phyloP scores from a whole-genome alignment of 2,329 filamentous ascomycete genomes.

The Arthrobotrys iridis region DNA sequence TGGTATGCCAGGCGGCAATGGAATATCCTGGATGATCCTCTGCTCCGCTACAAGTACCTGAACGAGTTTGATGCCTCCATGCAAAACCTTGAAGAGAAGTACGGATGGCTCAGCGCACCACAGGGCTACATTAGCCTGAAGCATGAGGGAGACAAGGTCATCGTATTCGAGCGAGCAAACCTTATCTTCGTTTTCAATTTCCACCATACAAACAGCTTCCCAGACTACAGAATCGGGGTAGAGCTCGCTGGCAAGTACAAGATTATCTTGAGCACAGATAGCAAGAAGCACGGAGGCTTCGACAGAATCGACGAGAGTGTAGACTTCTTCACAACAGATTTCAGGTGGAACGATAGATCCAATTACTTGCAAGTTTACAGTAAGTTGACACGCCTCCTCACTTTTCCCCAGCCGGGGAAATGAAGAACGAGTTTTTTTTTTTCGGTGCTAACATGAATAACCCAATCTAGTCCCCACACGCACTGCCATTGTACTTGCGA shows the following conservation, averaged over 20 bases:
- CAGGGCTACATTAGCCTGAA: constrained; percentile 95
- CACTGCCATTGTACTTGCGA: constrained; percentile 44
- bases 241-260: constrained; percentile 85
- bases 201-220: constrained; percentile 82
- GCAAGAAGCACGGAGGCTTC: constrained; percentile 79
- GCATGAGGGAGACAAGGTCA: constrained; percentile 90
- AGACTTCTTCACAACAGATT: constrained; percentile 88
- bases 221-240: constrained; percentile 90
- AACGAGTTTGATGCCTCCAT: constrained; percentile 94
- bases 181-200: constrained; percentile 97
- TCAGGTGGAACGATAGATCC: constrained; percentile 87
- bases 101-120: constrained; percentile 84
- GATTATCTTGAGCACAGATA: constrained; percentile 84
- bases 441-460: constrained; percentile 1
- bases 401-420: neutral
- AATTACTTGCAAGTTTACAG: constrained; percentile 92
- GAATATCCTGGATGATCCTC: constrained; percentile 84
- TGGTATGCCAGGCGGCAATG: constrained; percentile 94
- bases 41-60: constrained; percentile 88
- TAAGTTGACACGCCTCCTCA: constrained; percentile 29
- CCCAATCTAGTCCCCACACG: constrained; percentile 50
- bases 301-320: constrained; percentile 80
- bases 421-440: constrained; percentile 10
- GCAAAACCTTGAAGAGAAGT: constrained; percentile 86
- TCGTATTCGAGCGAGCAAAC: constrained; percentile 93